These are phyloP conservation scores for Ambrosia trifida DNA, from an alignment of 129 eudicot genomes.

Conservation along the genomic window DNA sequence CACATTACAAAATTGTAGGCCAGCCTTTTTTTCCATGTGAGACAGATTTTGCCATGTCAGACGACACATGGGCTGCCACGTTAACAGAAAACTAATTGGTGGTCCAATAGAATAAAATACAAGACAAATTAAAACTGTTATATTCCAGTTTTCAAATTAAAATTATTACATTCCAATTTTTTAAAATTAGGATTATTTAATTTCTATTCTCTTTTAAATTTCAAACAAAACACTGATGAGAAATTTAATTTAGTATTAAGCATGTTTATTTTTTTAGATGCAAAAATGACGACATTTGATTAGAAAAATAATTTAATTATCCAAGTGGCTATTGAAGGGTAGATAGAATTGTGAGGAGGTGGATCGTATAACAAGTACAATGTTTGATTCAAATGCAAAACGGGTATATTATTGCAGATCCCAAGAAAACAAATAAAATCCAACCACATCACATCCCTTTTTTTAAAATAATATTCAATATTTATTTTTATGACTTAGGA, in stretches of 20 bases:
- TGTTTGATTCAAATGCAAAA: constrained; percentile 31
- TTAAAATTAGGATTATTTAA: no score
- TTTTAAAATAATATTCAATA: neutral
- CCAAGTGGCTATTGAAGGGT: constrained; percentile 6
- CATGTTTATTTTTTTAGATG: neutral
- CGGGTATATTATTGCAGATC: constrained; percentile 33
- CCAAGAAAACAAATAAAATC: constrained; percentile 34
- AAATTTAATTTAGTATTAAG: neutral
- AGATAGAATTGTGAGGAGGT: constrained; percentile 9
- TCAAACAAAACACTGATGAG: neutral
- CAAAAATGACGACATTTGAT: neutral
- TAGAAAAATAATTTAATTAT: neutral
- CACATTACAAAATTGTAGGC: no score
- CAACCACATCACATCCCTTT: constrained; percentile 20
- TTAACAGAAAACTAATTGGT: no score
- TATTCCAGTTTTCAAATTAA: no score
- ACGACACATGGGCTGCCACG: no score
- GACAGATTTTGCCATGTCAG: no score
- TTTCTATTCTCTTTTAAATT: neutral
- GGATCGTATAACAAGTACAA: constrained; percentile 25
- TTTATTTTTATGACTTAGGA: neutral
- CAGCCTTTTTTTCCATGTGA: no score
- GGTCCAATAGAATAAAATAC: no score
- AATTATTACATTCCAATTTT: no score
- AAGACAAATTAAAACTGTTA: no score